Conservation (phyloP, 2,329 filamentous ascomycete genomes). For the Fusarium algeriense region DNA sequence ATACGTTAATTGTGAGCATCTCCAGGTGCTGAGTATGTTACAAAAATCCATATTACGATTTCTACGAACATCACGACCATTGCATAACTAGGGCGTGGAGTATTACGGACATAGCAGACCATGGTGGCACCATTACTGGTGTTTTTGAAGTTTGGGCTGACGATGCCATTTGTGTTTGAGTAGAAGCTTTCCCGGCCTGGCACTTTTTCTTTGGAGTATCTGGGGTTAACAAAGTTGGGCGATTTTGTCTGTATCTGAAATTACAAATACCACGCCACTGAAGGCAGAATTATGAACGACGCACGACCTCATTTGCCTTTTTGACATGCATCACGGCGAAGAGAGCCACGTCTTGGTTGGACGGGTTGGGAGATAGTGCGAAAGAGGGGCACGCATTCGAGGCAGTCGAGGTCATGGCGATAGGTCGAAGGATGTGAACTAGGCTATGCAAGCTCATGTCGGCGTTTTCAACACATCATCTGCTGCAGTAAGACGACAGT, state of each 20-base stretch:
- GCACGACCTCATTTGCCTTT: slow-evolving; percentile 2
- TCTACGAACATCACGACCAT: slow-evolving; percentile 48
- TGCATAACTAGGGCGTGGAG: slow-evolving; percentile 46
- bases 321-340: background rate
- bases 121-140: slow-evolving; percentile 42
- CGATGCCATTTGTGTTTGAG: slow-evolving; percentile 37
- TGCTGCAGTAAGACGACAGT: slow-evolving; percentile 41
- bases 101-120: slow-evolving; percentile 43
- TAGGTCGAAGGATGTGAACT: slow-evolving; percentile 32
- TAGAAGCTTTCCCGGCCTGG: slow-evolving; percentile 39
- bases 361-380: slow-evolving; percentile 6
- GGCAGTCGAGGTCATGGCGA: slow-evolving; percentile 25
- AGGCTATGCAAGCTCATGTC: slow-evolving; percentile 29
- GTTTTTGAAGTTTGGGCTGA: slow-evolving; percentile 44
- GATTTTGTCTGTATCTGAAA: slow-evolving; percentile 39
- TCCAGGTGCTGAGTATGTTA: slow-evolving; percentile 28
- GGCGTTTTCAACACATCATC: slow-evolving; percentile 33
- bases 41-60: slow-evolving; percentile 42
- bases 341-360: slow-evolving; percentile 4
- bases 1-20: slow-evolving; percentile 27
- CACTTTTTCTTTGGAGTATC: slow-evolving; percentile 45
- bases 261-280: slow-evolving; percentile 44
- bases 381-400: slow-evolving; percentile 34
- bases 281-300: slow-evolving; percentile 39
- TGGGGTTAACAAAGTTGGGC: slow-evolving; percentile 38